Evolutionary conservation across 768 basidiomycete genomes (phyloP), one percentile per base, ranked within the genome.

Genomic region (Trametes sanguinea): DNA sequence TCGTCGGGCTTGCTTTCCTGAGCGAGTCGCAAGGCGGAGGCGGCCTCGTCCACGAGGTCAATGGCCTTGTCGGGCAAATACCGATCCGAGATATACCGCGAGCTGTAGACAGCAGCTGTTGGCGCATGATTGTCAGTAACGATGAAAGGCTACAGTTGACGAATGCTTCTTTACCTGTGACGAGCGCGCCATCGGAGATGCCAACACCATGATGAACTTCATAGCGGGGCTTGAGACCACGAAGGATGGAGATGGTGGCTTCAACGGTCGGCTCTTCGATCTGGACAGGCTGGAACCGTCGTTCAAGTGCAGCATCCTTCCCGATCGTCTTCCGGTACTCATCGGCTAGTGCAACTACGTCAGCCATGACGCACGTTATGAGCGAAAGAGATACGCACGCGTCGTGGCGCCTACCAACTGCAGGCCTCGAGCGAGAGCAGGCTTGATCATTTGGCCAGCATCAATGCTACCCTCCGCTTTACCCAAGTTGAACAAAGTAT

Each of bases 151-250:
- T 4, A 5, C 4, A n/a, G 13, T 6, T 43, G 1, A 43, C 14
- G 42, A 9, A n/a, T 43, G n/a, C n/a, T 9, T 35, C 35, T 32
- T 13, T 54, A 87, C 89, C 88, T 4, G 93, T 95, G 11, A 97
- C 94, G 3, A 97, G 78, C 2, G 94, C 92, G 13, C 83, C 81
- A 69, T 97, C 94, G 1, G 92, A 86, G 58, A 97, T 95, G 69
- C 92, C 91, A 2, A 97, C 94, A 33, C 94, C 94, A 63, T 95
- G 94, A 68, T 97, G 94, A 1, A 94, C 92, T 67, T 96, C 94
- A 67, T 95, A 95, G 44, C 86, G 80, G 0, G 89, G 72, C 70
- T 94, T 94, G 37, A 95, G 78, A 7, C 94, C 94, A 17, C 93
- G 88, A 0, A 96, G 81, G 60, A 97, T 97, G 0, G 89, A 89